Evolutionary conservation across 169 alveolate species (phyloP), one percentile per base, ranked within the genome.

Genomic region (Besnoitia besnoiti): DNA sequence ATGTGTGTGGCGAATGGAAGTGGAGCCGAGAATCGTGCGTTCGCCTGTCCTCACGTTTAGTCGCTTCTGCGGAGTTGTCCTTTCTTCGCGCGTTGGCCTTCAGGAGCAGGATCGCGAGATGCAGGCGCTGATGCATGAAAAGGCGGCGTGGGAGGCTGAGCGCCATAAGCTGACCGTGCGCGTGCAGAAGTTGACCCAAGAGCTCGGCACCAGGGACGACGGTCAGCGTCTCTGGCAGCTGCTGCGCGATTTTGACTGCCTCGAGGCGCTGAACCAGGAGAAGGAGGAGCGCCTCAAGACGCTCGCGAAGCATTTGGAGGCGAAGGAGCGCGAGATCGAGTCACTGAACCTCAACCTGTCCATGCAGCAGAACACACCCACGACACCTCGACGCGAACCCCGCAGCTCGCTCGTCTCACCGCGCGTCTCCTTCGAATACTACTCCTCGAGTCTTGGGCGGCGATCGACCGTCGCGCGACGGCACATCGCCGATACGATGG

Each of bases 61-160:
- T 7, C 19, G 40, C 76, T n/a, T 12, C 76, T 7, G 76, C 12
- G 40, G 76, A 8, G 76, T n/a, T 24, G 76, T 5, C 47, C 46
- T 44, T 0, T 67, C 24, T 37, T 5, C 14, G 80, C 21, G 62
- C 62, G 40, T 10, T 67, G 47, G 44, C 0, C 33, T 24, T 37
- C 47, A 67, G 80, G 80, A 67, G 80, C 80, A 37, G 21, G 80
- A 67, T 44, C 80, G 80, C 8, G 80, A 67, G 80, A n/a, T 67
- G 42, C 80, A 67, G 80, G 80, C 80, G 33, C 8, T 67, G 40
- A 8, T n/a, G 40, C 80, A 33, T 21, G 80, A 67, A 44, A n/a
- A 37, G 47, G 19, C 12, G 80, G 46, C 80, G 19, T 67, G 80
- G 80, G 47, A 67, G 44, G 46, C 80, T 7, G 80, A 67, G 80